These are phyloP conservation scores for Sugiyamaella boreocaroliniensis DNA, from an alignment of 805 yeast species.

Conservation along the genomic window DNA sequence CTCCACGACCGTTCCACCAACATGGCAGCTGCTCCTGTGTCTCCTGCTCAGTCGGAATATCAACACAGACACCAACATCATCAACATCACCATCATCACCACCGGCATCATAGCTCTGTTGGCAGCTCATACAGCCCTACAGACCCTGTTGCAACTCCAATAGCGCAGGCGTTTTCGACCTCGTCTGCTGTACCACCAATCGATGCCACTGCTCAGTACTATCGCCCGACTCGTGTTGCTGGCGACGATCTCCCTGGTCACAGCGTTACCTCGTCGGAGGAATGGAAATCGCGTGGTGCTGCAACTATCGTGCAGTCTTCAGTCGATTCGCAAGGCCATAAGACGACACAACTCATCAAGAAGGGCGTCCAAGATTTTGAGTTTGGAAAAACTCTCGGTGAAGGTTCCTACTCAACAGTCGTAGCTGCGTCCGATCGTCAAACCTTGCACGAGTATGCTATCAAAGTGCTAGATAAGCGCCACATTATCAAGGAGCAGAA, in stretches of 20 bases:
- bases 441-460: constrained; percentile 73
- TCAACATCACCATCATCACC: constrained; percentile 4
- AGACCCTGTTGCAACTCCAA: neutral
- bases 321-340: constrained; percentile 43
- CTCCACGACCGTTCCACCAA: neutral
- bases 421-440: constrained; percentile 75
- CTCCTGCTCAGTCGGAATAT: neutral
- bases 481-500: constrained; percentile 93
- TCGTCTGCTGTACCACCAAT: neutral
- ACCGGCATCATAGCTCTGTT: neutral
- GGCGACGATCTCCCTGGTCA: constrained; percentile 1
- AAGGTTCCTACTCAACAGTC: constrained; percentile 94
- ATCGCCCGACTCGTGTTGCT: neutral
- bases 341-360: constrained; percentile 44
- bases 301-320: constrained; percentile 46
- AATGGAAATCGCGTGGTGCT: constrained; percentile 55
- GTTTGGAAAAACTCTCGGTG: constrained; percentile 84
- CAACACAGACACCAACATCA: constrained; percentile 6
- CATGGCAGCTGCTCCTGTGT: neutral
- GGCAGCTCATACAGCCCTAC: neutral
- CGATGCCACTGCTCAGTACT: neutral
- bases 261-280: constrained; percentile 26
- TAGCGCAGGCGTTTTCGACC: neutral
- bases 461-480: constrained; percentile 82
- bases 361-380: constrained; percentile 74